Evolutionary conservation across 805 yeast species (phyloP), one percentile per base, ranked within the genome.

Genomic region (Hanseniaspora mollemarum): DNA sequence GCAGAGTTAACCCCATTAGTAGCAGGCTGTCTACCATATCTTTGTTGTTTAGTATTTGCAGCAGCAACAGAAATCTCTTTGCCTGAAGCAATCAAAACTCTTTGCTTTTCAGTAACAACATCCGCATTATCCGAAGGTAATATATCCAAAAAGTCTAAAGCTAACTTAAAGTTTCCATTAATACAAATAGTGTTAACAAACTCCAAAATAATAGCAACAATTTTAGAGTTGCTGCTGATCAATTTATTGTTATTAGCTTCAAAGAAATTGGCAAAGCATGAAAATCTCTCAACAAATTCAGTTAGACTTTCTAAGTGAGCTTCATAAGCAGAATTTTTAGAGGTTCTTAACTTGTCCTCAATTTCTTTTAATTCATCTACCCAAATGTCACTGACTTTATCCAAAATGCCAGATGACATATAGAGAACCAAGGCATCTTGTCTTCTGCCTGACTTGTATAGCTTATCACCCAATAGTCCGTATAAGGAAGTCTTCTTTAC

Each of bases 231-330:
- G 2, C 59, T 56, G 25, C 63, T 59, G 29, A 53, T 56, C 6
- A 58, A 38, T 8, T 56, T 54, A 24, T 45, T 46, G 29, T 49
- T 51, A 24, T 57, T 52, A 46, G 60, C 58, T 35, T 48, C 51
- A 48, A 48, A 48, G 22, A 48, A 48, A 37, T 58, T 62, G 2
- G 64, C 58, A 26, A 65, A 87, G 24, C 84, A 81, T 33, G 87
- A 76, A 54, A 88, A 75, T 66, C 88, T 88, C 63, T 85, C 94
- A 48, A 86, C 83, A 61, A 87, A 82, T 59, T 78, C 81, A 49
- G 82, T 81, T 62, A 90, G 71, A 8, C 95, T 83, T 57, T 77
- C 83, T 57, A 83, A 79, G 60, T 87, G 87, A 21, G 95, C 95
- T 56, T 83, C 92, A 51, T 83, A 81, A 2, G 95, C 76, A 10